Base-by-base conservation (phyloP, 345 rosid species). In the Gossypium australe region DNA sequence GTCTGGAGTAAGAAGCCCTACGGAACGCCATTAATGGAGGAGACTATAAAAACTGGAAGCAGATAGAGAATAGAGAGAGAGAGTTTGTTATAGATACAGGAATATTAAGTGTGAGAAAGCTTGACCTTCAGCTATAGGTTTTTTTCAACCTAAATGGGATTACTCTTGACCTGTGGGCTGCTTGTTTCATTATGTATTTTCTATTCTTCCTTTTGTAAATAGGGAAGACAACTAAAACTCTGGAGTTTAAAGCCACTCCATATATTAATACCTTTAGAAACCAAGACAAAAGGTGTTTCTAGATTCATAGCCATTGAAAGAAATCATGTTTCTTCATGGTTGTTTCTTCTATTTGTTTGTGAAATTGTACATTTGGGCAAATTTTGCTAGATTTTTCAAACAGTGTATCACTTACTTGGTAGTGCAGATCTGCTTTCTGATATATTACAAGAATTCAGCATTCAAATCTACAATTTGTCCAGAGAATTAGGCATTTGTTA, bases 1-100 rank as follows among this genome's bases (percentile, higher is more conserved):
- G 69, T 86, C 89, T 11, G 87, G 86, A 43, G n/a, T 80, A 70
- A 84, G 89, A 82, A 88, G 92, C 77, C 95, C 95, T 0, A 88
- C 89, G 0, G 72, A 89, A 10, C 87, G 90, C 55, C 89, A 87
- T 77, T 88, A 18, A 62, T 17, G 53, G 70, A 63, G 65, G 38
- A 43, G 45, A 52, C 68, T 41, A 27, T 20, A 17, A 25, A 27
- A 49, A 25, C 43, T 29, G 55, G 6, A 64, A 61, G 27, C 55
- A 13, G 58, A 52, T 73, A 58, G 48, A 68, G 18, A 51, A 56
- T 65, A 67, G 47, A 62, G 71, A 38, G 71, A 38, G 5, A 25
- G 34, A 71, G 38, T n/a, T 10, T 38, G 17, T 17, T 69, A 52
- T 17, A 25, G 29, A 56, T 24, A 16, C 16, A 71, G 24, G 52